Base-by-base conservation (phyloP, 176 grass and related monocot species). In the Oryza brachyantha region DNA sequence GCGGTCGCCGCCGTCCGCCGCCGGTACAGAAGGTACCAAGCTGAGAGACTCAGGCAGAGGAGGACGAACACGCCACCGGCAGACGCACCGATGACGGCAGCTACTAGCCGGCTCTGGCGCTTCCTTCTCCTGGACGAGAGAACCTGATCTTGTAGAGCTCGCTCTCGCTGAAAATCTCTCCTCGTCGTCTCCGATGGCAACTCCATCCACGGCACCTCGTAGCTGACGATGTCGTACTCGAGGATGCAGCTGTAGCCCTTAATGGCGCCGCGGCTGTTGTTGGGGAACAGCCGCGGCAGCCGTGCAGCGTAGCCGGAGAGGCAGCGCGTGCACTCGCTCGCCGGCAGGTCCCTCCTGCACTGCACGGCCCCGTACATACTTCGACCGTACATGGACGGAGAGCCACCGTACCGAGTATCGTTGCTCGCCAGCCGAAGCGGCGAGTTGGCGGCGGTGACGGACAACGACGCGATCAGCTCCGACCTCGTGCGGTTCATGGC, bases 261-360 rank as follows among this genome's bases (percentile, higher is more conserved):
- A 0, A 65, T 13, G 39, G 71, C n/a, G 0, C 81, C 81, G 0
- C 13, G 25, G 48, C 19, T 79, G 40, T 65, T 41, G 17, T 50
- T 74, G 0, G 39, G 57, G 8, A 81, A 73, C 50, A 12, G 0
- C 0, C 14, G 11, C 0, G 41, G 41, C 14, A 85, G 29, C 35
- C 21, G 24, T 14, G 19, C 29, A 2, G 76, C n/a, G n/a, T n/a
- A n/a, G n/a, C n/a, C 61, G 29, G 19, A 26, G 38, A 91, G 63
- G 61, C 85, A 88, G 32, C 52, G 25, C 0, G 11, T 12, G 71
- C 89, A 91, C 50, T 43, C 35, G 11, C 7, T 36, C 11, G 27
- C 3, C 0, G 5, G 5, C 1, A 88, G 24, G 26, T 91, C 82
- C 59, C 72, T 55, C 7, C 81, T 91, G 73, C 85, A 91, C 81